Evolutionary conservation across 805 yeast species (phyloP).

Genomic region (Candida arabinofermentans): DNA sequence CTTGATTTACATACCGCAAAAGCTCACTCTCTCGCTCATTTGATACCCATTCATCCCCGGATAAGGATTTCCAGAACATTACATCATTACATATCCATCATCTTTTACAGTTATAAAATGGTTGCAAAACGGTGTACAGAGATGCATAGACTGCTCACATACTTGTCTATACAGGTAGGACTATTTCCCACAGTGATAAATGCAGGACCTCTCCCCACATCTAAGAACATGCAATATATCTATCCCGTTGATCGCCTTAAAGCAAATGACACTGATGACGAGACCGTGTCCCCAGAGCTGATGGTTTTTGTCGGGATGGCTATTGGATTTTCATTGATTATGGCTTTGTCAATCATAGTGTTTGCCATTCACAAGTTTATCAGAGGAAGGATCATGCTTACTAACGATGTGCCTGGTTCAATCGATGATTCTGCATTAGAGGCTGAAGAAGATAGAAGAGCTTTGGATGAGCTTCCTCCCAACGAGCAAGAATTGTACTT

Average conservation of each 20-base stretch:
- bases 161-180: no score
- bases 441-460: slow-evolving; percentile 54
- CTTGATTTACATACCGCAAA: no score
- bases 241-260: neutral
- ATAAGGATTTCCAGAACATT: no score
- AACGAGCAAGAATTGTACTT: slow-evolving; percentile 68
- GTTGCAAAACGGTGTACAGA: no score
- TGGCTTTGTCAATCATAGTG: slow-evolving; percentile 11
- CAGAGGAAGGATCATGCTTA: slow-evolving; percentile 17
- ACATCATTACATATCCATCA: no score
- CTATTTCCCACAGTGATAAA: no score
- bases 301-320: slow-evolving; percentile 21
- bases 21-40: no score
- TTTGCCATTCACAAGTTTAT: slow-evolving; percentile 13
- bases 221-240: no score
- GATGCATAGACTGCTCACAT: no score
- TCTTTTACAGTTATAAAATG: no score
- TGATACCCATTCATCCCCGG: no score
- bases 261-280: neutral
- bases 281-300: slow-evolving; percentile 10
- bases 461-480: slow-evolving; percentile 56
- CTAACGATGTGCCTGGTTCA: slow-evolving; percentile 48
- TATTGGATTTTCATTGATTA: slow-evolving; percentile 20
- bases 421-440: slow-evolving; percentile 61
- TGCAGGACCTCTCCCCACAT: no score